Evolutionary conservation across 2,329 filamentous ascomycete genomes (phyloP).

Genomic region (Talaromyces islandicus): DNA sequence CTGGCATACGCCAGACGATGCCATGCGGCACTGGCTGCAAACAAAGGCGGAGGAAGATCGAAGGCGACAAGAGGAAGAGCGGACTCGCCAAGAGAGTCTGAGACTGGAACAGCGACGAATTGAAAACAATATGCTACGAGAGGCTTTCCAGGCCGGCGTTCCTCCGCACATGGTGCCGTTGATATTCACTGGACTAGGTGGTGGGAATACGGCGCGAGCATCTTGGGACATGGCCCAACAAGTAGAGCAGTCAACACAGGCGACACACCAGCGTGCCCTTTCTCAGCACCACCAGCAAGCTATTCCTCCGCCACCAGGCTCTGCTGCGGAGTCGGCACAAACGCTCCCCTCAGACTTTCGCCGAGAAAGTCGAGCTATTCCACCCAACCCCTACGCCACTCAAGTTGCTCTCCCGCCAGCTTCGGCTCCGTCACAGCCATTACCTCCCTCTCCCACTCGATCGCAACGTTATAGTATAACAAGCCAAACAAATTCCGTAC

Average conservation of each 20-base stretch:
- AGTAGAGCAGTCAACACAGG: slow-evolving; percentile 39
- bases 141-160: slow-evolving; percentile 63
- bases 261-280: slow-evolving; percentile 17
- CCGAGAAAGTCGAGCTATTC: slow-evolving; percentile 28
- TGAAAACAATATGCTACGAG: slow-evolving; percentile 66
- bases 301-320: slow-evolving; percentile 16
- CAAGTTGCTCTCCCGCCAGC: slow-evolving; percentile 13
- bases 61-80: slow-evolving; percentile 63
- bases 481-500: slow-evolving; percentile 17
- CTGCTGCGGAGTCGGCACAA: slow-evolving; percentile 14
- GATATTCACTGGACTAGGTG: slow-evolving; percentile 67
- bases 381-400: slow-evolving; percentile 27
- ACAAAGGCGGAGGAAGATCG: slow-evolving; percentile 67
- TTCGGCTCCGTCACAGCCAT: slow-evolving; percentile 17
- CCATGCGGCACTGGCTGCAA: slow-evolving; percentile 65
- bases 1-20: slow-evolving; percentile 61
- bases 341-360: slow-evolving; percentile 16
- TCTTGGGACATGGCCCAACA: slow-evolving; percentile 65
- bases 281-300: slow-evolving; percentile 21
- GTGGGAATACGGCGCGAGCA: slow-evolving; percentile 54
- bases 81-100: slow-evolving; percentile 55
- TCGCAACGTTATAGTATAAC: slow-evolving; percentile 18
- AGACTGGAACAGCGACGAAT: slow-evolving; percentile 66
- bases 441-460: slow-evolving; percentile 16
- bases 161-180: slow-evolving; percentile 69